Base-by-base conservation (phyloP, 371 early-diverging fungal species). In the Batrachochytrium dendrobatidis region DNA sequence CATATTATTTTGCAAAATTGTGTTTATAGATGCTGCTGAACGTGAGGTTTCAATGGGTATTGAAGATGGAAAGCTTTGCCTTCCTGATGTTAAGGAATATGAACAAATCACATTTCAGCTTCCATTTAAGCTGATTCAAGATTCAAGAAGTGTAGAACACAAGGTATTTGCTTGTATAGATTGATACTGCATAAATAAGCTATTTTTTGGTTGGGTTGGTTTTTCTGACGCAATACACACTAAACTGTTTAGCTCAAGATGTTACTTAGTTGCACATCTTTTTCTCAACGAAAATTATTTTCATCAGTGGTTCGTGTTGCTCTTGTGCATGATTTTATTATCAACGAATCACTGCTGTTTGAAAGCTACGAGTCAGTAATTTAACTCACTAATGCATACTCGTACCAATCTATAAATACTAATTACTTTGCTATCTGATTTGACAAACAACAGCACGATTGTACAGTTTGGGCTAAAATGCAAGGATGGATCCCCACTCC, bases 71-170 rank as follows among this genome's bases (percentile, higher is more conserved):
- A 76, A 76, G 10, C 79, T 86, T 35, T 20, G 59, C 0, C 60
- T 88, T n/a, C 84, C 84, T 20, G 71, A 73, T 7, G 69, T 70
- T 24, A 74, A 67, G 12, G 65, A 79, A n/a, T 59, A 82, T 35
- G 77, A 83, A 33, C 53, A 59, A 10, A 53, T 86, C 3, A 68
- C 73, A 20, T 68, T 87, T 20, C 64, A 68, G 31, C 73, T 86
- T 1, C 73, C 77, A 6, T 84, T 62, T 22, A 15, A 35, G 1
- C 39, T 82, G 48, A 80, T 82, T 44, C 74, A 74, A 1, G 60
- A 75, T 22, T 73, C 72, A 59, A 73, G 73, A 5, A 70, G 72
- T 46, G 68, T 62, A 49, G 83, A 84, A 34, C 81, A 84, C 50
- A 71, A 77, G 60, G 81, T 86, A 46, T 34, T n/a, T 18, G 45